Evolutionary conservation across 345 rosid genomes (phyloP).

Genomic region (Populus euphratica): DNA sequence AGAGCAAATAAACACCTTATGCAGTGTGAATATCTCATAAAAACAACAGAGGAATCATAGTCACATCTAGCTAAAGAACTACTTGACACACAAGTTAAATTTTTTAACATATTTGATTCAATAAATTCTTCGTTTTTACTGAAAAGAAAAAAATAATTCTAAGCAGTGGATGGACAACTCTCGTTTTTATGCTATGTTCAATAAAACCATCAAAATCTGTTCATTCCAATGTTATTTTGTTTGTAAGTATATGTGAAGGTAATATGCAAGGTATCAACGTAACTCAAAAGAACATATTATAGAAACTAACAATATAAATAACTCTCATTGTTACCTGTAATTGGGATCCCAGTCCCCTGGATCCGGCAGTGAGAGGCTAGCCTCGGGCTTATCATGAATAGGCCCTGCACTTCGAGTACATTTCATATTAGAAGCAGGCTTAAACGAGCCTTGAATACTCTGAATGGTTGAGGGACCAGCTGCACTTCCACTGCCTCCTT

Average conservation of each 20-base stretch:
- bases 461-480: conserved; percentile 46
- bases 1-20: neutral
- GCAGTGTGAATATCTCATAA: neutral
- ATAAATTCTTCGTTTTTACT: neutral
- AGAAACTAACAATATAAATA: neutral
- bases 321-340: conserved; percentile 56
- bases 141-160: neutral
- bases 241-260: neutral
- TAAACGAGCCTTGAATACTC: conserved; percentile 44
- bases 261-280: neutral
- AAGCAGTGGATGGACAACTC: neutral
- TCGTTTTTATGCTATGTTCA: neutral
- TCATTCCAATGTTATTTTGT: neutral
- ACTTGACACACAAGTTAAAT: neutral
- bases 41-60: neutral
- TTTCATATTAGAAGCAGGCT: conserved; percentile 38
- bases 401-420: conserved; percentile 40
- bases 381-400: conserved; percentile 49
- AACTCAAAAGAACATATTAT: neutral
- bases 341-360: conserved; percentile 99
- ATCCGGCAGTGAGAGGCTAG: conserved; percentile 61
- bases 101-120: neutral
- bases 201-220: neutral
- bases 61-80: neutral
- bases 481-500: conserved; percentile 46